phyloP scores from a whole-genome alignment of 2,329 filamentous ascomycete species.

The Karstenula rhodostoma region DNA sequence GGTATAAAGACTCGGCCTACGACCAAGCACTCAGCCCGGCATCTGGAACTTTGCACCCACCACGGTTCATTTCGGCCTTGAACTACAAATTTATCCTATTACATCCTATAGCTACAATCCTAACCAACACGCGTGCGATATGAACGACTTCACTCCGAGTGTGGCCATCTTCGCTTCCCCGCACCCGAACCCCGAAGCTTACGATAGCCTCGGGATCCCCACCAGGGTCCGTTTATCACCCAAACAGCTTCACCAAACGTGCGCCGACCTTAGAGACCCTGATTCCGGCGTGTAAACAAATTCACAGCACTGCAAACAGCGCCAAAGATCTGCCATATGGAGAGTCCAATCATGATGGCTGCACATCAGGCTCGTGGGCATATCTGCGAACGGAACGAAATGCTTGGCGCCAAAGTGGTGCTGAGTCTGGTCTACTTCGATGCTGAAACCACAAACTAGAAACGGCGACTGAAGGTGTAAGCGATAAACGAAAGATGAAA shows the following conservation, averaged over 20 bases:
- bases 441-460: not conserved
- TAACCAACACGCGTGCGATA: not conserved
- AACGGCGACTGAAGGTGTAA: not conserved
- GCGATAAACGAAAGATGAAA: not conserved
- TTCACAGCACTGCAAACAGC: not conserved
- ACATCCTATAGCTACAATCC: not conserved
- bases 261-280: not conserved
- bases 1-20: not conserved
- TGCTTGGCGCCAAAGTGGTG: not conserved
- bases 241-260: not conserved
- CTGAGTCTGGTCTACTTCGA: not conserved
- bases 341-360: not conserved
- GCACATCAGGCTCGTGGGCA: not conserved
- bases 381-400: not conserved
- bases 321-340: not conserved
- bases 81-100: not conserved
- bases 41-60: not conserved
- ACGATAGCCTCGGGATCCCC: conserved; percentile 1
- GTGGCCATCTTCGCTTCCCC: conserved; percentile 4
- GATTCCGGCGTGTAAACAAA: not conserved
- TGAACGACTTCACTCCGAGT: not conserved
- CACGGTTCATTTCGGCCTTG: not conserved
- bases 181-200: conserved; percentile 11
- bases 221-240: not conserved
- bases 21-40: not conserved